phyloP scores from a whole-genome alignment of 1,139 yeast genomes.

The Saccharomycopsis phalli region DNA sequence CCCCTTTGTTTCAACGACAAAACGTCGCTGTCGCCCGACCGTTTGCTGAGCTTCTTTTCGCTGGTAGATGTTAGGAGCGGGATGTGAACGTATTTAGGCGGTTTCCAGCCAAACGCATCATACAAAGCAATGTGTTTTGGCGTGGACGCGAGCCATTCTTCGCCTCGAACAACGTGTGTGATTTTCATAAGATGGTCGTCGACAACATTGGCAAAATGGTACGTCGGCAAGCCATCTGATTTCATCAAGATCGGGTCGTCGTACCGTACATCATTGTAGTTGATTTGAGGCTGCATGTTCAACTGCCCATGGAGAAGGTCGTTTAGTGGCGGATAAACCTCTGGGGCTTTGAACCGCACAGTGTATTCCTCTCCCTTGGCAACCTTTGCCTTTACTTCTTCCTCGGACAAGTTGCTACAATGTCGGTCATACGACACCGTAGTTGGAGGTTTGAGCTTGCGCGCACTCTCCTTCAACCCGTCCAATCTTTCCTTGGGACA shows the following conservation, averaged over 20 bases:
- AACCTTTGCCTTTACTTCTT: slow-evolving; percentile 31
- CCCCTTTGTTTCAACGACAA: slow-evolving; percentile 49
- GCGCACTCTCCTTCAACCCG: slow-evolving; percentile 62
- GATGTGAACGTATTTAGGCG: slow-evolving; percentile 80
- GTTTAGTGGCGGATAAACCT: slow-evolving; percentile 49
- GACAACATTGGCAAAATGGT: slow-evolving; percentile 90
- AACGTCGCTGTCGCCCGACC: slow-evolving; percentile 76
- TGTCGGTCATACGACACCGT: slow-evolving; percentile 86
- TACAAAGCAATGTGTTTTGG: slow-evolving; percentile 90
- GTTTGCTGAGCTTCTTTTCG: slow-evolving; percentile 79
- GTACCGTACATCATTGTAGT: slow-evolving; percentile 58
- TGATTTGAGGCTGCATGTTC: slow-evolving; percentile 72
- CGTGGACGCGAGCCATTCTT: slow-evolving; percentile 95
- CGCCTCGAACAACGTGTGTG: slow-evolving; percentile 93
- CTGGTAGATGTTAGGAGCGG: slow-evolving; percentile 69
- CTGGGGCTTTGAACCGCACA: slow-evolving; percentile 63
- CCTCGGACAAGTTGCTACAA: slow-evolving; percentile 41
- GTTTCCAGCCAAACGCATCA: slow-evolving; percentile 76
- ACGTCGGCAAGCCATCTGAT: slow-evolving; percentile 90
- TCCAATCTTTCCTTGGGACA: slow-evolving; percentile 77
- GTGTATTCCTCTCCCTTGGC: slow-evolving; percentile 32
- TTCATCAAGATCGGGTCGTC: slow-evolving; percentile 88
- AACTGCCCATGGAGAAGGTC: slow-evolving; percentile 74
- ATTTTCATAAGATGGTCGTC: slow-evolving; percentile 91
- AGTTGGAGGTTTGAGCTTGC: slow-evolving; percentile 72